Base-by-base conservation (phyloP, 2,329 filamentous ascomycete species). In the Cyclaneusma minus region DNA sequence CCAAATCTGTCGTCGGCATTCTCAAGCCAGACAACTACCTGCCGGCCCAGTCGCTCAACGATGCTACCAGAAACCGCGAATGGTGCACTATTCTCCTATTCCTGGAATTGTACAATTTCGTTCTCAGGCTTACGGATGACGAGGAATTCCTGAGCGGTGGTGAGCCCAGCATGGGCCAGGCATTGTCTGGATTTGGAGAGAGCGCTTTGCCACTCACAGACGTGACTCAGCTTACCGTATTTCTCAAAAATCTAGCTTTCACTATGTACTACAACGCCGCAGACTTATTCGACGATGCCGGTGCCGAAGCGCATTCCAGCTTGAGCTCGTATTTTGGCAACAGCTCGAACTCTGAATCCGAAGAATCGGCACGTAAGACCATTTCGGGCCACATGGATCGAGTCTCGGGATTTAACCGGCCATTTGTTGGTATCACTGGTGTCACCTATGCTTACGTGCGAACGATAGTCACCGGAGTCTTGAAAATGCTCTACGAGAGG, bases 1-100 rank as follows among this genome's bases (percentile, higher is more conserved):
- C 71, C 1, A 58, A 60, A 12, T 58, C 60, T 28, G 68, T 71
- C 48, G 49, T 16, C 36, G 36, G 18, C 27, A 11, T 7, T 24
- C 38, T 15, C 42, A 43, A 29, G 40, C 28, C 10, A 35, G 36
- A 29, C 16, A 21, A 8, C 25, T 28, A 19, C 29, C 27, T 6
- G 16, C 22, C 22, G 6, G 15, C 24, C 13, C 30, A 31, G 22
- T 29, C 19, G 7, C 13, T 11, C 17, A 24, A 24, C 15, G 35
- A 42, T 27, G 21, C 21, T 27, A 21, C 20, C 7, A 40, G 37
- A 30, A 43, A 48, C 29, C 35, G 40, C 38, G 83, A 95, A 45
- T 98, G 89, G 89, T 74, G 78, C 11, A 74, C 89, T 1, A 69
- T 93, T 21, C 59, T 95, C 0, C 64, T 98, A 1, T 95, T 98